Evolutionary conservation across 2,329 filamentous ascomycete species (phyloP), one percentile per base, ranked within the genome.

Genomic region (Colletotrichum lini): DNA sequence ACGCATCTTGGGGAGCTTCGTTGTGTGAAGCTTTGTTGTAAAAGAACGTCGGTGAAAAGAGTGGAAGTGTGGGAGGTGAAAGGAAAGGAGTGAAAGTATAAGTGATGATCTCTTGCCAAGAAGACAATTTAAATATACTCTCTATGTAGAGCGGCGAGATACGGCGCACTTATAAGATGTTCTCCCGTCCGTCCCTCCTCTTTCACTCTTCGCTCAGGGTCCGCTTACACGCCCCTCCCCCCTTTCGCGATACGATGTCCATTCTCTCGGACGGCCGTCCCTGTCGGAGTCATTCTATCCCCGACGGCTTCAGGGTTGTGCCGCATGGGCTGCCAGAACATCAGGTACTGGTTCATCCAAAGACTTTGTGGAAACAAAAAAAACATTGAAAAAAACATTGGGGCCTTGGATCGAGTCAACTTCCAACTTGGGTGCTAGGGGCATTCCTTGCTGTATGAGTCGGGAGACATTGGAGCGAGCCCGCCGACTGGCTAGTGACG

Each of bases 271-370:
- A 61, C 15, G 42, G 23, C 65, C 54, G 21, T n/a, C 35, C 63
- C 38, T 62, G 57, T 61, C 64, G 57, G 63, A 15, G 50, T 38
- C 63, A 67, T 53, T 70, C 38, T 42, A 58, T 56, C 50, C 64
- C 63, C 63, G 64, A 52, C 57, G 67, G 63, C 57, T 45, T 67
- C 57, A 47, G 64, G 50, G 50, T 62, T 67, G 50, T 15, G 42
- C 57, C 67, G 64, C 57, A 61, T 61, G 38, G 47, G 40, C 35
- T 70, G n/a, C 8, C 18, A 18, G 44, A 18, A 45, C 23, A 40
- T 16, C 35, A 60, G 35, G 57, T 58, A 62, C 57, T 62, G 56
- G 63, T 70, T 70, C 64, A 62, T 70, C 63, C 58, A 57, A 67
- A 67, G 56, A 45, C 35, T n/a, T 44, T 16, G 15, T 35, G 7